phyloP scores from a whole-genome alignment of 2,329 filamentous ascomycete species.

The Ramularia endophylla region DNA sequence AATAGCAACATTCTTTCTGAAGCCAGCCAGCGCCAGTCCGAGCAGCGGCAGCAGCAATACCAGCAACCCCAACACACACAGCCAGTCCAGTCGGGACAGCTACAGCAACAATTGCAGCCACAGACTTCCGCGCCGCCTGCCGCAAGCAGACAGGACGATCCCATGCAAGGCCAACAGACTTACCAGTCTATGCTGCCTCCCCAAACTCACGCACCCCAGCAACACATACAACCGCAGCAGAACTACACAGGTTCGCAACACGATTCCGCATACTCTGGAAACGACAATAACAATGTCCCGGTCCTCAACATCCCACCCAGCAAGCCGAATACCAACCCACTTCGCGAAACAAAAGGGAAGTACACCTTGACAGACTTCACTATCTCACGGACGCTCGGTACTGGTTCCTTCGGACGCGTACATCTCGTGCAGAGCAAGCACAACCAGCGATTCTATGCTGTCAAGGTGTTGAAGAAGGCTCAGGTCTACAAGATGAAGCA shows the following conservation, averaged over 20 bases:
- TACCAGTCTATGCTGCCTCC: too few species aligned
- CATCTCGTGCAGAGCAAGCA: slow-evolving; percentile 97
- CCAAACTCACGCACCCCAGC: background rate
- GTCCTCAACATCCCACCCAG: slow-evolving; percentile 30
- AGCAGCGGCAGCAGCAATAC: too few species aligned
- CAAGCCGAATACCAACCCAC: slow-evolving; percentile 29
- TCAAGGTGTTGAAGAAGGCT: slow-evolving; percentile 97
- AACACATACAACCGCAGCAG: background rate
- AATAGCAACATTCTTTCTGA: slow-evolving; percentile 22
- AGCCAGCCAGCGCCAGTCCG: slow-evolving; percentile 6
- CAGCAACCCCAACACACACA: too few species aligned
- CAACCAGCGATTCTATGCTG: slow-evolving; percentile 95
- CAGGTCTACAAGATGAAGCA: slow-evolving; percentile 99
- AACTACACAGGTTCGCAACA: slow-evolving; percentile 38
- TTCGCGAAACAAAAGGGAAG: slow-evolving; percentile 86
- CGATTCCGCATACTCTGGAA: slow-evolving; percentile 28
- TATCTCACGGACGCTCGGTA: slow-evolving; percentile 85
- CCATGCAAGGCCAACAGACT: too few species aligned
- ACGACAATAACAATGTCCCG: slow-evolving; percentile 31
- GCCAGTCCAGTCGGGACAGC: too few species aligned
- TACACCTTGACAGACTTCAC: slow-evolving; percentile 89
- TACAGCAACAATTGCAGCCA: too few species aligned
- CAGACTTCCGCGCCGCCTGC: too few species aligned
- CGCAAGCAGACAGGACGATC: too few species aligned
- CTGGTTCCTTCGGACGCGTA: slow-evolving; percentile 93